Evolutionary conservation across 1,139 yeast species (phyloP).

Genomic region (Taphrina confusa): DNA sequence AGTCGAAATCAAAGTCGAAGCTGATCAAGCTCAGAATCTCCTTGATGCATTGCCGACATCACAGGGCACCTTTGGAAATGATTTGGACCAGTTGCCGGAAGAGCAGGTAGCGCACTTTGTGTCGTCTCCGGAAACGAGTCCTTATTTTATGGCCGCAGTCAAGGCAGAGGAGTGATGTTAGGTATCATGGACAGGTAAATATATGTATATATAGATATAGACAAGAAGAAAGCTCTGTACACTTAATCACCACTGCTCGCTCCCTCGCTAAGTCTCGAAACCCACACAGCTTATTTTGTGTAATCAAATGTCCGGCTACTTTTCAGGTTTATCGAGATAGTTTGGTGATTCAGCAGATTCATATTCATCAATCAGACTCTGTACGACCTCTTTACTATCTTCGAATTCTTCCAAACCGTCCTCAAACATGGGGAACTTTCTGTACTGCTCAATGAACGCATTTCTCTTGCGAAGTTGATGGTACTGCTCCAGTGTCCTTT

Average conservation of each 20-base stretch:
- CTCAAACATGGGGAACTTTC: conserved; percentile 57
- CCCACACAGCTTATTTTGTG: no score
- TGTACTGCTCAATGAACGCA: conserved; percentile 82
- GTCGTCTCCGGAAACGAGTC: conserved; percentile 4
- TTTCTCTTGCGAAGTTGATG: conserved; percentile 75
- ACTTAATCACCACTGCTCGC: not conserved
- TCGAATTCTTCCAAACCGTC: conserved; percentile 72
- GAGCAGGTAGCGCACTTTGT: not conserved
- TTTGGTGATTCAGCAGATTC: conserved; percentile 57
- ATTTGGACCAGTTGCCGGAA: conserved; percentile 35
- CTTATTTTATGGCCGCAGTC: not conserved
- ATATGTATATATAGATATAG: not conserved
- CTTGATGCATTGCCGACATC: not conserved
- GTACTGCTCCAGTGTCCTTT: conserved; percentile 70
- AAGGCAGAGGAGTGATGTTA: not conserved
- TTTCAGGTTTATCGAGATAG: conserved; percentile 45
- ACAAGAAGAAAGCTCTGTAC: conserved; percentile 4
- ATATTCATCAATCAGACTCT: conserved; percentile 72
- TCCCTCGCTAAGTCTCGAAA: not conserved
- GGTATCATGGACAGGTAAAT: no score
- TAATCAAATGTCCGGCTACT: no score
- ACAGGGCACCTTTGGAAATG: conserved; percentile 14
- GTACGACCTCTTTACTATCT: conserved; percentile 74
- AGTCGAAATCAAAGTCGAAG: conserved; percentile 7
- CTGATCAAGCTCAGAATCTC: not conserved